These are phyloP conservation scores for Corniculantispora saksenae DNA, from an alignment of 2,329 filamentous ascomycete species.

Conservation along the genomic window DNA sequence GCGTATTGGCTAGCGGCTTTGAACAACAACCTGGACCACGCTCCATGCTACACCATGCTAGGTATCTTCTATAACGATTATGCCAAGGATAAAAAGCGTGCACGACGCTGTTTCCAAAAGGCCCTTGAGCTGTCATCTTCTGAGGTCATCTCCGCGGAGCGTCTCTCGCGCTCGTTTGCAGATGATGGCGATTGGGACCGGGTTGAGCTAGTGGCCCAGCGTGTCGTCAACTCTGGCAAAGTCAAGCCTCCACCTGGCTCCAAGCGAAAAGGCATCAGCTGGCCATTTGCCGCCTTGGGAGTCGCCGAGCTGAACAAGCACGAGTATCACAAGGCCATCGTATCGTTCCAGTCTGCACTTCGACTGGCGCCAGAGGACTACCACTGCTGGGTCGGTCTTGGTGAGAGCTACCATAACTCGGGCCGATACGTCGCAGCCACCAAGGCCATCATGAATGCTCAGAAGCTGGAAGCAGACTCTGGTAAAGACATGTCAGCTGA, in stretches of 20 bases:
- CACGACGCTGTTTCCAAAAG: conserved; percentile 92
- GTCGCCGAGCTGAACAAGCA: conserved; percentile 94
- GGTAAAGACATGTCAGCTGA: conserved; percentile 58
- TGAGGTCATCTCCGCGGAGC: conserved; percentile 84
- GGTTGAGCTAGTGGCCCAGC: conserved; percentile 87
- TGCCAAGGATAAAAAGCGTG: conserved; percentile 80
- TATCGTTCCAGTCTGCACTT: conserved; percentile 87
- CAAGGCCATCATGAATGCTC: conserved; percentile 84
- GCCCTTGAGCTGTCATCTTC: conserved; percentile 88
- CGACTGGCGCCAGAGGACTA: conserved; percentile 84
- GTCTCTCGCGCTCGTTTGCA: conserved; percentile 82
- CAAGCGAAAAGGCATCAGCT: conserved; percentile 89
- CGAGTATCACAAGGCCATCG: conserved; percentile 83
- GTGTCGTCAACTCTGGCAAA: conserved; percentile 92
- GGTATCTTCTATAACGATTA: conserved; percentile 93
- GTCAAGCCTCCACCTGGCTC: conserved; percentile 88
- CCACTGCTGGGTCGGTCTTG: conserved; percentile 92
- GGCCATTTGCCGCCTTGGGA: conserved; percentile 92
- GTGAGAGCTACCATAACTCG: conserved; percentile 96
- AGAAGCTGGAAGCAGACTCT: conserved; percentile 67
- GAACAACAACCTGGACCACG: conserved; percentile 83
- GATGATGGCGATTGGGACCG: conserved; percentile 93
- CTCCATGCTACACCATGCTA: conserved; percentile 86
- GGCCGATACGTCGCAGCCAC: conserved; percentile 92
- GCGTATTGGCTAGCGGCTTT: conserved; percentile 79